Base-by-base conservation (phyloP, 2,329 filamentous ascomycete species). In the Calonectria pseudoreteaudii region DNA sequence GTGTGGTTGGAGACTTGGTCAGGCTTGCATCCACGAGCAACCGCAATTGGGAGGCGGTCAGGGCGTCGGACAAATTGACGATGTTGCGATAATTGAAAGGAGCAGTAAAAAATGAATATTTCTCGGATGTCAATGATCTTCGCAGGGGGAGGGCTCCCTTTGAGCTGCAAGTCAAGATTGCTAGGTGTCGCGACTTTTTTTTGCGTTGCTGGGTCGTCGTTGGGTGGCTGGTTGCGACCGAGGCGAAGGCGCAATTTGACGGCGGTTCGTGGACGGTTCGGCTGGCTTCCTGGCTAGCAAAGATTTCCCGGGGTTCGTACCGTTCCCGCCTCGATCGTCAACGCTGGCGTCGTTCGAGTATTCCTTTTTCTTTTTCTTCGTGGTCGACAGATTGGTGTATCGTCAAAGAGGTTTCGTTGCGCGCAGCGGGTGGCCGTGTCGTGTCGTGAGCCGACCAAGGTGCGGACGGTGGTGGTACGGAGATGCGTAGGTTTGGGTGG, bases 11-110 rank as follows among this genome's bases (percentile, higher is more conserved):
- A 73, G 79, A 77, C 73, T 80, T 67, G 74, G 65, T 79, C 74
- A 76, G 62, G 72, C 73, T 72, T 75, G 74, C 79, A 77, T 78
- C 79, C 78, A 72, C 62, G 67, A 72, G 76, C 80, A 81, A 81
- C 73, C 79, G 80, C 78, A 80, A 78, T 69, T 73, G 74, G 74
- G 74, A 62, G 65, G 38, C 56, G 64, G 68, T 66, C 65, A 53
- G 18, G 58, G 64, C 38, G 28, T 74, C 56, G 68, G 65, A 50
- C 31, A 30, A 74, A 73, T 77, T 68, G 50, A 70, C 65, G 26
- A 72, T 41, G 67, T 70, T 68, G 38, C 53, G 74, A 36, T n/a
- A 67, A 69, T 71, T 58, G 66, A 72, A 28, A 13, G 18, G 11
- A 8, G 16, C 11, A 34, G 11, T 34, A 9, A 34, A 34, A 34